Base-by-base conservation (phyloP, 2,329 filamentous ascomycete species). In the Diplodia scrobiculata region DNA sequence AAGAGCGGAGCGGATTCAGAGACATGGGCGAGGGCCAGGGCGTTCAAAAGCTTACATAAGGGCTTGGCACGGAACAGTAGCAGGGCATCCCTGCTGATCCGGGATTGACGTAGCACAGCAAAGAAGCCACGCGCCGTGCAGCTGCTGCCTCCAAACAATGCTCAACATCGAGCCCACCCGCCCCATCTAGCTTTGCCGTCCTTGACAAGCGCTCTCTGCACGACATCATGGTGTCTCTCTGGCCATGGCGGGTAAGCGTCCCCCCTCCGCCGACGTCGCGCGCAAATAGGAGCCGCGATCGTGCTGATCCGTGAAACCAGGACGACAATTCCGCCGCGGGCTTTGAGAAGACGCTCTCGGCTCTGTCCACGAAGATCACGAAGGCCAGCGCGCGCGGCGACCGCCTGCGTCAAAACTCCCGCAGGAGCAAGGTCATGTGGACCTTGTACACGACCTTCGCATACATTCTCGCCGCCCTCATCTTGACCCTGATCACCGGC, bases 391-490 rank as follows among this genome's bases (percentile, higher is more conserved):
- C 88, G 50, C 86, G 84, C 62, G 88, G 97, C 70, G 92, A 97
- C 73, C 83, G 82, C 50, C 84, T 90, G 47, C 87, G 91, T 54
- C 84, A 89, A 71, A 86, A 85, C 68, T 87, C 91, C 59, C 87
- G 94, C 67, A 89, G 93, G 67, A 85, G 89, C 72, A 94, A 90
- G 71, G 91, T 92, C 45, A 85, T 98, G 65, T 92, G 89, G 87
- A 97, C 92, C 0, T 85, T 99, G 14, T 99, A 98, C 76, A 88
- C 93, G 2, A 88, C 88, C 66, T 94, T 99, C 72, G 91, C 89
- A 60, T 99, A 98, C 77, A 88, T 97, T 3, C 86, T 98, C 54
- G 93, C 92, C 72, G 85, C 88, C 10, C 87, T 97, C 32, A 89
- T 98, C 63, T 83, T 96, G 52, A 84, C 89, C 3, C 84, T 99